phyloP scores from a whole-genome alignment of 306 rosid genomes.

The Fragaria vesca region DNA sequence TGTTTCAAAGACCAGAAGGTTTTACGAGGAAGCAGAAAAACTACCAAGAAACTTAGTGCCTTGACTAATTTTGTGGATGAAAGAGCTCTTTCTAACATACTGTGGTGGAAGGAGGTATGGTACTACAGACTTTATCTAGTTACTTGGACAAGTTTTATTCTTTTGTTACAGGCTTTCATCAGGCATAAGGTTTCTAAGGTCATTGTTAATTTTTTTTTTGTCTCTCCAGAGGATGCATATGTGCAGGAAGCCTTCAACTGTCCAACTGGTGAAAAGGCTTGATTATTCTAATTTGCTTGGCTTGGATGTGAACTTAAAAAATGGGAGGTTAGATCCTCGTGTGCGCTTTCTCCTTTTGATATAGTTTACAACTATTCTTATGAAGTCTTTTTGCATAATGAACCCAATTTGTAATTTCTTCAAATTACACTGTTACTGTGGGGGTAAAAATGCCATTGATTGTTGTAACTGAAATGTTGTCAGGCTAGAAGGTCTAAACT shows the following conservation, averaged over 20 bases:
- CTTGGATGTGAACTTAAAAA: constrained; percentile 62
- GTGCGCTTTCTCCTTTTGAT: neutral
- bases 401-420: neutral
- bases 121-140: constrained; percentile 11
- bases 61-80: constrained; percentile 48
- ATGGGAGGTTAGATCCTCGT: constrained; percentile 64
- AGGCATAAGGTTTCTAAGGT: neutral
- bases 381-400: neutral
- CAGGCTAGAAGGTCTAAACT: neutral
- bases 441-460: neutral
- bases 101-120: constrained; percentile 90
- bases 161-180: neutral
- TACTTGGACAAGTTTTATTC: constrained; percentile 1
- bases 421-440: neutral
- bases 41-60: constrained; percentile 49
- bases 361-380: neutral
- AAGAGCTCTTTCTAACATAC: constrained; percentile 65
- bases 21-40: constrained; percentile 48
- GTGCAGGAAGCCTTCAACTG: constrained; percentile 74
- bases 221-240: constrained; percentile 60
- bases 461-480: neutral
- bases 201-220: neutral
- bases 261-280: constrained; percentile 68
- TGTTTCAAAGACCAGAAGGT: constrained; percentile 47
- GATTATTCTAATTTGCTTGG: constrained; percentile 86